These are phyloP conservation scores for bread wheat (Triticum aestivum) DNA, from an alignment of 176 grass and related monocot genomes.

Conservation along the genomic window DNA sequence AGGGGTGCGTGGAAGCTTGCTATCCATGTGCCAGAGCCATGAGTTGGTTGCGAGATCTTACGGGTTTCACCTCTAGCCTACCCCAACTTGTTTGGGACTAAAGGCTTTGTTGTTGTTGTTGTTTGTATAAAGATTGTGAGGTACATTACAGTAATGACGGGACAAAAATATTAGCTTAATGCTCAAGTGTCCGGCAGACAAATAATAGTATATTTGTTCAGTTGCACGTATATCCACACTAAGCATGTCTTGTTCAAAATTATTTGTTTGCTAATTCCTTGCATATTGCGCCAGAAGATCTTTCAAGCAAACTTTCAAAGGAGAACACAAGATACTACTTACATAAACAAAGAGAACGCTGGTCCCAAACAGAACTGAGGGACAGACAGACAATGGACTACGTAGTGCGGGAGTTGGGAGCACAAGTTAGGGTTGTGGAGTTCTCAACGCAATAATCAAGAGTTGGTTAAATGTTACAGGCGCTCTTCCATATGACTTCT, in stretches of 20 bases:
- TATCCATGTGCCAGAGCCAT: too few species aligned
- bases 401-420: background rate
- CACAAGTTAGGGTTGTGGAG: background rate
- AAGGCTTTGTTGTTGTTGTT: too few species aligned
- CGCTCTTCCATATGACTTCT: background rate
- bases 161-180: background rate
- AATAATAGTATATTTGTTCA: background rate
- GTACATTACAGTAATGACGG: background rate
- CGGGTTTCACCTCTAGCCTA: too few species aligned
- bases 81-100: too few species aligned
- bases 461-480: background rate
- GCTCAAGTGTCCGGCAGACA: background rate
- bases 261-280: background rate
- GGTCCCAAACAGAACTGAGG: background rate
- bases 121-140: background rate
- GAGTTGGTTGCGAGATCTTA: too few species aligned
- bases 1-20: too few species aligned
- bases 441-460: background rate
- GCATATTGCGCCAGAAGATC: background rate
- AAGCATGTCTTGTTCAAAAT: background rate
- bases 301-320: background rate
- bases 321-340: background rate
- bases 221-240: background rate
- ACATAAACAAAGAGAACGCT: background rate
- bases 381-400: background rate